Evolutionary conservation across 202 grass and related monocot genomes (phyloP).

Genomic region (Musa balbisiana): DNA sequence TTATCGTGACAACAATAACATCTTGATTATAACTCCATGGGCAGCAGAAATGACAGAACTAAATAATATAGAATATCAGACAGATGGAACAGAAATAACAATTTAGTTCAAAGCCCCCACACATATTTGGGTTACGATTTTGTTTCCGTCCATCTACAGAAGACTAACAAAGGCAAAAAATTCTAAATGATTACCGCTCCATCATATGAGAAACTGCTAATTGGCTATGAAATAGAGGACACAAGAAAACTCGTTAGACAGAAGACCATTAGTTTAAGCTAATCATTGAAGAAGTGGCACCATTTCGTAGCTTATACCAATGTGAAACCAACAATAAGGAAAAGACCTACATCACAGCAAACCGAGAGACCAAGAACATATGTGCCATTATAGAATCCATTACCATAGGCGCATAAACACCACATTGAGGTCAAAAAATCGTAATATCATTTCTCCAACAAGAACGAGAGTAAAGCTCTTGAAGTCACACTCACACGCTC

Average conservation of each 20-base stretch:
- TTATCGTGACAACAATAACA: not conserved
- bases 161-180: not conserved
- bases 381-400: not conserved
- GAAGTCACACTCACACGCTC: conserved; percentile 53
- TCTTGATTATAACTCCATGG: too few relatives aligned
- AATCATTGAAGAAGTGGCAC: not conserved
- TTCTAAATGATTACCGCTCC: not conserved
- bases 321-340: not conserved
- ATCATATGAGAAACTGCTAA: not conserved
- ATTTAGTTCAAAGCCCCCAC: not conserved
- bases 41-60: not conserved
- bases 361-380: not conserved
- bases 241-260: not conserved
- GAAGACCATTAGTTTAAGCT: too few relatives aligned
- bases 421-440: not conserved
- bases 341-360: too few relatives aligned
- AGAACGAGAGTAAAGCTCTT: not conserved
- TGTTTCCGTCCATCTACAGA: not conserved
- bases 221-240: not conserved
- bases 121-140: not conserved
- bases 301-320: not conserved
- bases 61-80: not conserved
- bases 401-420: not conserved
- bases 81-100: not conserved
- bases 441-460: conserved; percentile 13